Conservation (phyloP, 83 land plant species). For the Picea abies region DNA sequence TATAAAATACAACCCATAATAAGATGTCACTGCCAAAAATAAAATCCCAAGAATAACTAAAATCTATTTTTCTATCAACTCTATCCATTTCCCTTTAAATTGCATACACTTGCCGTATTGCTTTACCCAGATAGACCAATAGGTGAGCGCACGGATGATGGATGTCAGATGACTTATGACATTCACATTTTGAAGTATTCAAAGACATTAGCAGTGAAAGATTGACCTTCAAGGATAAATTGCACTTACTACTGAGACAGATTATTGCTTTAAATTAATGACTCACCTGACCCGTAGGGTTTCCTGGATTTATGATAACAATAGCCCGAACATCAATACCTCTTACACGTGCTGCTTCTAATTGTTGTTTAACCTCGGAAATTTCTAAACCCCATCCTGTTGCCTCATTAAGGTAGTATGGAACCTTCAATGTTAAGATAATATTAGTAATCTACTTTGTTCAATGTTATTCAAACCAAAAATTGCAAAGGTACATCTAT, state of each 20-base stretch:
- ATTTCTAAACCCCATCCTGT: slow-evolving; percentile 93
- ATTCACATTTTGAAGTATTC: not conserved
- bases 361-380: slow-evolving; percentile 75
- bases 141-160: not conserved
- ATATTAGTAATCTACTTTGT: not conserved
- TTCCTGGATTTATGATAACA: slow-evolving; percentile 99
- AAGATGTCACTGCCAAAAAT: not conserved
- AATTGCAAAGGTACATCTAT: not conserved
- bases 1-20: not conserved
- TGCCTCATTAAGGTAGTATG: slow-evolving; percentile 93
- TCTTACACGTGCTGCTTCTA: slow-evolving; percentile 71
- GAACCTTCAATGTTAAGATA: slow-evolving; percentile 61
- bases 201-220: not conserved
- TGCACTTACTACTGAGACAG: not conserved
- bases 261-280: not conserved
- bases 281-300: slow-evolving; percentile 97
- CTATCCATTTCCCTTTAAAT: not conserved
- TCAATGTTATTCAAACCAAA: not conserved
- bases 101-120: not conserved
- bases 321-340: slow-evolving; percentile 88
- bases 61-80: not conserved
- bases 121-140: not conserved
- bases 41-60: not conserved
- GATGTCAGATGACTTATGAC: not conserved
- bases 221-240: not conserved